Base-by-base conservation (phyloP, 106 monocot species). In the Dactylorhiza incarnata region DNA sequence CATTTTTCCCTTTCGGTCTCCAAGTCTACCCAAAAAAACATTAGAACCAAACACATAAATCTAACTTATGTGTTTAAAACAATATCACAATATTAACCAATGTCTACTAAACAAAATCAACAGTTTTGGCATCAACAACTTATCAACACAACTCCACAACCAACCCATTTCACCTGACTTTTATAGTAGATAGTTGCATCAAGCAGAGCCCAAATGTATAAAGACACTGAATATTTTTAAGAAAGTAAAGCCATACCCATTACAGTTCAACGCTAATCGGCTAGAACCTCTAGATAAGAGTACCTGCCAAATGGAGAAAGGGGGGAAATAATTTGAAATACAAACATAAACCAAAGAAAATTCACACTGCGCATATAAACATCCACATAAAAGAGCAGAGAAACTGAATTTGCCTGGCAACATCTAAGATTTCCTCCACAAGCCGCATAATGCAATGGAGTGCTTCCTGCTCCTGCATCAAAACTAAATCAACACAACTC, bases 381-480 rank as follows among this genome's bases (percentile, higher is more conserved):
- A 23, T 16, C 72, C 16, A 26, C 69, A 47, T 45, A 56, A 70
- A 37, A 74, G 49, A 13, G 9, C 23, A 76, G 37, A 43, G 7
- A 29, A 23, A 49, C 49, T 25, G 48, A 55, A 17, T n/a, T 79
- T 87, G 45, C 97, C 94, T 99, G 91, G 70, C 94, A 94, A 75
- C 97, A 99, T 81, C 86, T 91, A 13, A 89, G 75, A 80, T 87
- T 91, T 70, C 97, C 97, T 72, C 94, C 93, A 77, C 89, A 94
- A 71, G 91, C 93, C 48, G 94, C 94, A 94, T 91, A 99, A 89
- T 99, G 97, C 83, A 99, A 83, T 49, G 97, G 97, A 72, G 91
- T 99, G 77, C 97, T 94, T 71, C 94, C 94, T 77, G 91, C 84
- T 55, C 97, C 97, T 99, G 87, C 24, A 44, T 22, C 17, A 24